Base-by-base conservation (phyloP, 2,329 filamentous ascomycete genomes). In the Ophiocordyceps sinensis region DNA sequence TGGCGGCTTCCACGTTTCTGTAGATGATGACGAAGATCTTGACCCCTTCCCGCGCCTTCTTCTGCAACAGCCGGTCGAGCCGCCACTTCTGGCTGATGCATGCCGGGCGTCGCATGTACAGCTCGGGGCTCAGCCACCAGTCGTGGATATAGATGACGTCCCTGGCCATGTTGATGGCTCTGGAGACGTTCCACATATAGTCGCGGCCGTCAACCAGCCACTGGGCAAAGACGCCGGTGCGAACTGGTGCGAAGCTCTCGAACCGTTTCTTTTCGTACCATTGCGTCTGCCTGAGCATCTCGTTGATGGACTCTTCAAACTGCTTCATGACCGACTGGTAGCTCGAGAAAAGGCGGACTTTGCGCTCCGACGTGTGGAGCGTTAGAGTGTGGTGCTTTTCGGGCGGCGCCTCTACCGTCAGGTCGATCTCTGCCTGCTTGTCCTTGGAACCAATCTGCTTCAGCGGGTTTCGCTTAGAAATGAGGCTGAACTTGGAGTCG, bases 81-180 rank as follows among this genome's bases (percentile, higher is more conserved):
- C 91, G 79, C 91, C 91, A 98, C 62, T 95, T 95, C 59, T 96
- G 89, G 56, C 88, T 95, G 62, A 96, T 95, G 37, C 85, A 87
- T 21, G 91, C 84, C 41, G 91, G 91, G 43, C 91, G 76, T 45
- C 91, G 77, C 79, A 96, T 81, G 64, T 98, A 98, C 36, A 98
- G 66, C 61, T 98, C 89, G 1, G 91, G 91, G 51, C 85, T 95
- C 34, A 98, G 66, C 91, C 91, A 98, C 91, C 91, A 98, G 60
- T 96, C 91, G 58, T 98, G 91, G 47, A 98, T 96, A 61, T 96
- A 96, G 51, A 98, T 89, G 46, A 96, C 89, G 64, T 96, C 91
- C 53, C 85, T 85, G 9, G 91, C 91, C 78, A 95, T 94, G 57
- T 86, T 91, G 53, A 98, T 93, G 12, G 91, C 91, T 48, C 89